phyloP scores from a whole-genome alignment of 805 yeast species.

The Yarrowia osloensis region DNA sequence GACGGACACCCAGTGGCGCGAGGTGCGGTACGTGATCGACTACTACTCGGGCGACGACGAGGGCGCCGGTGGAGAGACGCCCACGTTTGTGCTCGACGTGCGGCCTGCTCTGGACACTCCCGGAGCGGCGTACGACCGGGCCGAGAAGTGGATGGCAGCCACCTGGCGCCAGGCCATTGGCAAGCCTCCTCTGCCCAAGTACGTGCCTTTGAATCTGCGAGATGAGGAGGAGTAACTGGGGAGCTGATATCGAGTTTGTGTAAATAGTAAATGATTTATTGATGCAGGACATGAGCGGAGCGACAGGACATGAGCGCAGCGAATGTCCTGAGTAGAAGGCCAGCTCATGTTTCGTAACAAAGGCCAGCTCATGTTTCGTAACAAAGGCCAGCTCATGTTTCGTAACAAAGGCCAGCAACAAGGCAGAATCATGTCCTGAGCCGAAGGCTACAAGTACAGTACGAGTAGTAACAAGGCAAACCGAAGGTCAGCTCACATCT shows the following conservation, averaged over 20 bases:
- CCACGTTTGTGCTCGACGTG: slow-evolving; percentile 89
- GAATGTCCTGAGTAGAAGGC: too few relatives aligned
- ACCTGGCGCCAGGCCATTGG: slow-evolving; percentile 74
- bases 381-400: too few relatives aligned
- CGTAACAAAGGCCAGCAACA: too few relatives aligned
- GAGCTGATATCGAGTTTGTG: neutral
- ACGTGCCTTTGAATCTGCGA: neutral
- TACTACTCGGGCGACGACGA: slow-evolving; percentile 96
- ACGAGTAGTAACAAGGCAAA: too few relatives aligned
- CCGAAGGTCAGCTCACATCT: too few relatives aligned
- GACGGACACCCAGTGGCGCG: slow-evolving; percentile 52
- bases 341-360: too few relatives aligned
- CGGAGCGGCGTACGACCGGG: slow-evolving; percentile 65
- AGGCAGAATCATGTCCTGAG: too few relatives aligned
- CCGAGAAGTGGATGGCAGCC: slow-evolving; percentile 66
- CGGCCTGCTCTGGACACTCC: slow-evolving; percentile 87
- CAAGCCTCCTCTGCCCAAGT: neutral
- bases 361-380: too few relatives aligned
- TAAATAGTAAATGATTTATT: slow-evolving; percentile 23
- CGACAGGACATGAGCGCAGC: too few relatives aligned
- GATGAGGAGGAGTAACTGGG: slow-evolving; percentile 1
- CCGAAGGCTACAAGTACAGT: too few relatives aligned
- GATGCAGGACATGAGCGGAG: too few relatives aligned
- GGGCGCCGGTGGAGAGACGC: slow-evolving; percentile 72
- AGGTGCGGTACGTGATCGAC: slow-evolving; percentile 90